Percentiles rank a stretch among this genome's conserved stretches.
Evolutionary conservation across 805 yeast species (phyloP).

Genomic region (Zygosaccharomyces kombuchaensis): DNA sequence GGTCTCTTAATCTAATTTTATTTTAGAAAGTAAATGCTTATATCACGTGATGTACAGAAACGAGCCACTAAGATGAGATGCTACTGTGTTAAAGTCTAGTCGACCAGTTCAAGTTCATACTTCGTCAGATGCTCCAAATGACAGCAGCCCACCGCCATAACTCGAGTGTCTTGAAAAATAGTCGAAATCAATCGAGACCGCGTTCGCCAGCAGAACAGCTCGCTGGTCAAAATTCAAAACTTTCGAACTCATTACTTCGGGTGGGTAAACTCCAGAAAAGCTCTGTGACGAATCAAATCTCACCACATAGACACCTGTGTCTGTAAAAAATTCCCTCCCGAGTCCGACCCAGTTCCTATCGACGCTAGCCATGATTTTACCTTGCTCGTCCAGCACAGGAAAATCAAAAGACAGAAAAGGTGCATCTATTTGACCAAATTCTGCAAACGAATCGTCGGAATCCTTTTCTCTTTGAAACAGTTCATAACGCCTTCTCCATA

Average conservation of each 20-base stretch:
- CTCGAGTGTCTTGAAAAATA: constrained; percentile 91
- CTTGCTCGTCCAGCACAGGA: constrained; percentile 59
- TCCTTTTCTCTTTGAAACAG: constrained; percentile 50
- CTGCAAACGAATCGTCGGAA: constrained; percentile 47
- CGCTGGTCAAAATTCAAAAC: constrained; percentile 71
- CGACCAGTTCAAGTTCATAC: background rate
- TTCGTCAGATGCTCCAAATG: constrained; percentile 29
- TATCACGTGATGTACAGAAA: background rate
- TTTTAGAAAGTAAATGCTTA: background rate
- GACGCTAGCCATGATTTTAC: constrained; percentile 64
- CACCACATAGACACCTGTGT: constrained; percentile 86
- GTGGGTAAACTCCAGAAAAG: constrained; percentile 56
- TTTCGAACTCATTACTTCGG: constrained; percentile 30
- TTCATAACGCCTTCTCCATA: constrained; percentile 87
- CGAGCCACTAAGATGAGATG: background rate
- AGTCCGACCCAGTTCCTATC: constrained; percentile 95
- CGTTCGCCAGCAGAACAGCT: constrained; percentile 80
- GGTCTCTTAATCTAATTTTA: background rate
- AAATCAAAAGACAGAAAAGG: constrained; percentile 84
- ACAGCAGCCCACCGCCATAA: constrained; percentile 41
- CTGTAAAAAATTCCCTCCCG: constrained; percentile 89
- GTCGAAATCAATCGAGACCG: constrained; percentile 91
- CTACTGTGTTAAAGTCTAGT: background rate
- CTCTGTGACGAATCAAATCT: constrained; percentile 70
- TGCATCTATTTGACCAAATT: constrained; percentile 84